Conservation (phyloP, 495 filamentous ascomycete species). For the Articulospora tetracladia region DNA sequence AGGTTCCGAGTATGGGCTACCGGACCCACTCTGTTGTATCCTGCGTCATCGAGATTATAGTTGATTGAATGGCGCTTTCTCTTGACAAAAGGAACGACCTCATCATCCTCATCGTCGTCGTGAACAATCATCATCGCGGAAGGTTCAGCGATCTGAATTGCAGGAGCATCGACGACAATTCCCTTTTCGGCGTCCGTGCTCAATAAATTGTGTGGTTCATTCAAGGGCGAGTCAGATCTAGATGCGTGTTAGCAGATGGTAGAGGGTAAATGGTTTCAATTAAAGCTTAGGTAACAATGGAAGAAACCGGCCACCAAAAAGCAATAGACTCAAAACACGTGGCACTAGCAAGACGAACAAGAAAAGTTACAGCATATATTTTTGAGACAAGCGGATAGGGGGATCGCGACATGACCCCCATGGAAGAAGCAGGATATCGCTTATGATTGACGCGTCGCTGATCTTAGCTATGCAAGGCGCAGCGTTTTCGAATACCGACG, state of each 20-base stretch:
- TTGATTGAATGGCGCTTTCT: conserved; percentile 44
- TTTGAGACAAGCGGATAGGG: background rate
- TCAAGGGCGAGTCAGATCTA: conserved; percentile 16
- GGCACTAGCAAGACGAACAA: conserved; percentile 7
- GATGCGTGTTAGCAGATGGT: conserved; percentile 5
- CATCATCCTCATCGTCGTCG: conserved; percentile 22
- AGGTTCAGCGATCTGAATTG: conserved; percentile 8
- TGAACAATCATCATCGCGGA: conserved; percentile 11
- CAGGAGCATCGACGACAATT: conserved; percentile 20
- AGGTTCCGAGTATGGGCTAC: conserved; percentile 20
- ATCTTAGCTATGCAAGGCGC: conserved; percentile 17
- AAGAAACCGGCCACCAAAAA: conserved; percentile 1
- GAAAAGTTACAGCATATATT: background rate
- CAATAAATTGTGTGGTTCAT: conserved; percentile 8
- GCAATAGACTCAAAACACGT: conserved; percentile 19
- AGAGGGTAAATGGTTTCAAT: conserved; percentile 10
- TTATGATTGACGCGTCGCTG: conserved; percentile 14
- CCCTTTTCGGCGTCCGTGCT: conserved; percentile 15
- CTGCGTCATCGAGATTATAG: conserved; percentile 32
- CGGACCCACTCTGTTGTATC: conserved; percentile 19
- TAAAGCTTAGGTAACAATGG: conserved; percentile 15
- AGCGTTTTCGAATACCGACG: conserved; percentile 15
- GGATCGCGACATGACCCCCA: background rate
- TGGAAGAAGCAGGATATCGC: background rate
- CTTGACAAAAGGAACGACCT: conserved; percentile 35